Conservation (phyloP, 257 asterid genomes). For the Galeopsis tetrahit region DNA sequence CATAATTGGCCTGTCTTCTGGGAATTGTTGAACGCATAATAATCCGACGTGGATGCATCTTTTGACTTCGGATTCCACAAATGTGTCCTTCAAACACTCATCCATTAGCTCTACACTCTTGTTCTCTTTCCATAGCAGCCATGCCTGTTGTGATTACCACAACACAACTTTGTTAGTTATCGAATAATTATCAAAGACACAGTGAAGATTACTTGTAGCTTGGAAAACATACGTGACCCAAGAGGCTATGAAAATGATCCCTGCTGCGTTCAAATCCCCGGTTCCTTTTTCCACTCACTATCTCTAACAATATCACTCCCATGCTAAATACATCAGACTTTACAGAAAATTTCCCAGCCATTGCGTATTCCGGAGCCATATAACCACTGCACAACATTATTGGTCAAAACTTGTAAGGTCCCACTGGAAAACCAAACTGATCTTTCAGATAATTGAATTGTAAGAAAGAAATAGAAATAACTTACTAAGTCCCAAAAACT, state of each 20-base stretch:
- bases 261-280: slow-evolving; percentile 29
- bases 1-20: slow-evolving; percentile 36
- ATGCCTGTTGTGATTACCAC: slow-evolving; percentile 34
- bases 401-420: neutral
- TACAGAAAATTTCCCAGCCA: slow-evolving; percentile 5
- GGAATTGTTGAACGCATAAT: no score
- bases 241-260: slow-evolving; percentile 39
- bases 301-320: slow-evolving; percentile 50
- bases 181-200: neutral
- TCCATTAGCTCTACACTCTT: neutral
- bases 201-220: neutral
- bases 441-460: no score
- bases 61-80: neutral
- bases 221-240: slow-evolving; percentile 41
- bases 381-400: slow-evolving; percentile 26
- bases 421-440: neutral
- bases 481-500: slow-evolving; percentile 13
- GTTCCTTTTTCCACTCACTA: slow-evolving; percentile 49
- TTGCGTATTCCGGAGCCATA: slow-evolving; percentile 20
- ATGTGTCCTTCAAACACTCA: neutral
- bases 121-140: slow-evolving; percentile 47
- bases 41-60: neutral
- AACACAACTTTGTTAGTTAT: neutral
- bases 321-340: slow-evolving; percentile 28
- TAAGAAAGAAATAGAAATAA: neutral